These are phyloP conservation scores for Guadua angustifolia DNA, from an alignment of 176 grass and related monocot species.

Conservation along the genomic window DNA sequence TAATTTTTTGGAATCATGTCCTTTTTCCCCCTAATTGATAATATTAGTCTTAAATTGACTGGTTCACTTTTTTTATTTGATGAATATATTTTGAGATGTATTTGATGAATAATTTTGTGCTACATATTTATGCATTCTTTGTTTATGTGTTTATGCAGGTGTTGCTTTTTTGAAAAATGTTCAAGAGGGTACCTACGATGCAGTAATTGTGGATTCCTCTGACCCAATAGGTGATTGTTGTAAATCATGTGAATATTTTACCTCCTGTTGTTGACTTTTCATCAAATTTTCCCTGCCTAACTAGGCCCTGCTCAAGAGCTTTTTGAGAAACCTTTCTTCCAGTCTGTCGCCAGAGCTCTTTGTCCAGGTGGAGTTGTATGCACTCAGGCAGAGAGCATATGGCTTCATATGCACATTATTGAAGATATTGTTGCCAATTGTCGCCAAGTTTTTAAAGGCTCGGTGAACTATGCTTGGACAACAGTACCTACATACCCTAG, in stretches of 20 bases:
- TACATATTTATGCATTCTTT: constrained; percentile 22
- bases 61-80: not conserved
- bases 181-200: constrained; percentile 84
- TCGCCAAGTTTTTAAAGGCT: constrained; percentile 87
- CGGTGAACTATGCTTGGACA: constrained; percentile 96
- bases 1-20: not conserved
- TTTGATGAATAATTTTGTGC: not conserved
- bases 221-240: constrained; percentile 76
- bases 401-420: constrained; percentile 98
- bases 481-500: constrained; percentile 97
- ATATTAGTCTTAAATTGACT: not conserved
- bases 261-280: constrained; percentile 3
- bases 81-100: constrained; percentile 9
- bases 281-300: constrained; percentile 4
- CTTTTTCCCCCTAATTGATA: not conserved
- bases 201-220: constrained; percentile 92
- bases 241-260: not conserved
- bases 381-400: constrained; percentile 98
- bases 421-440: constrained; percentile 79
- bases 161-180: constrained; percentile 84
- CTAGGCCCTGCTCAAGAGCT: constrained; percentile 92
- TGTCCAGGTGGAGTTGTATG: constrained; percentile 89
- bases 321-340: constrained; percentile 98
- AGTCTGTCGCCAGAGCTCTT: constrained; percentile 72
- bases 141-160: constrained; percentile 47